A percentile compares a stretch with the other conserved stretches of the same genome.
Conservation (phyloP, 1,284 basidiomycete genomes). For the Naganishia albida region DNA sequence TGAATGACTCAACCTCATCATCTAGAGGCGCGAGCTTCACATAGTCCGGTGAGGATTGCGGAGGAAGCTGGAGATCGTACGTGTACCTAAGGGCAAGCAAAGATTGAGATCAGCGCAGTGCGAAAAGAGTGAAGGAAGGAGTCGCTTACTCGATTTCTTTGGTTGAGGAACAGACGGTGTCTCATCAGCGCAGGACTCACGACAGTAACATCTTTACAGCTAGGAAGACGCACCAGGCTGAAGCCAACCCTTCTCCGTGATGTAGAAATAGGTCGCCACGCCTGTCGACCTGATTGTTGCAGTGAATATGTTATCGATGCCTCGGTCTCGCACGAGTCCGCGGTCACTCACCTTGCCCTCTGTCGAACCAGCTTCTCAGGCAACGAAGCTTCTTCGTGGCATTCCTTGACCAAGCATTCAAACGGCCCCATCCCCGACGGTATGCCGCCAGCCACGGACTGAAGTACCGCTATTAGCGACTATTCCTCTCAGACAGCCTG, state of each 20-base stretch:
- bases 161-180: background rate
- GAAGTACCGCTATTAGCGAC: conserved; percentile 27
- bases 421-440: conserved; percentile 69
- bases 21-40: conserved; percentile 72
- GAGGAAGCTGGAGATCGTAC: conserved; percentile 74
- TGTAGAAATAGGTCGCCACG: conserved; percentile 58
- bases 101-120: background rate
- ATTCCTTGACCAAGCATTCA: conserved; percentile 85
- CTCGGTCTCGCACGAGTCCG: conserved; percentile 28
- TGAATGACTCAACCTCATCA: conserved; percentile 89
- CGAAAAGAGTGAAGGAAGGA: background rate
- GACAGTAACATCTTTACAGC: background rate
- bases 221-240: conserved; percentile 63
- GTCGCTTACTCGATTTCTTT: conserved; percentile 59
- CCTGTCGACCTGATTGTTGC: conserved; percentile 35
- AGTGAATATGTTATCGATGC: conserved; percentile 30
- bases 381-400: conserved; percentile 86
- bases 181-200: background rate
- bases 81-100: conserved; percentile 57
- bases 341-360: conserved; percentile 63
- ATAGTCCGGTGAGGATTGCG: conserved; percentile 55
- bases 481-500: background rate
- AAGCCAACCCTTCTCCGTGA: conserved; percentile 71
- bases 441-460: conserved; percentile 60
- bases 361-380: conserved; percentile 63